Base-by-base conservation (phyloP, 129 eudicot species). In the Flaveria bidentis region DNA sequence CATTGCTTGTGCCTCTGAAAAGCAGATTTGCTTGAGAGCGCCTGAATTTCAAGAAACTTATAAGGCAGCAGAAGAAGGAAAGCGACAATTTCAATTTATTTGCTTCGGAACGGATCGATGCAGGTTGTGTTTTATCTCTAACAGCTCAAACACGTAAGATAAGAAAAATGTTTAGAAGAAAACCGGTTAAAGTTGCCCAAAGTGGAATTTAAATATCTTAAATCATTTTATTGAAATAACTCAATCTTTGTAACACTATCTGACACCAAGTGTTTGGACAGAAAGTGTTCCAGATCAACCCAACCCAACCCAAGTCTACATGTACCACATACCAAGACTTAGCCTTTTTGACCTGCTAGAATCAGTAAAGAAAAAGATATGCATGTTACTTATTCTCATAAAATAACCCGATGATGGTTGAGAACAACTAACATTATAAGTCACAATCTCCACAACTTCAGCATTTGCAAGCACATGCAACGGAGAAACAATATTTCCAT, bases 401-500 rank as follows among this genome's bases (percentile, higher is more conserved):
- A 28, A 73, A 22, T 36, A 53, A 42, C 50, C 3, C 3, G 28
- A 55, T 22, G 17, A 74, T 22, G 52, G 65, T 45, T 56, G 58
- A 86, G 18, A 81, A 20, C 22, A 73, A 80, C 96, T 90, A 67
- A 94, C 98, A 82, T 86, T 74, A 76, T 94, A 91, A 8, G 93
- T 87, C 81, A 94, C 86, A 51, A 94, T 83, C 86, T 94, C 98
- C 46, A 94, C 97, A 73, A 94, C 98, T 85, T 94, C 98, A 4
- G 98, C 98, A 51, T 94, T 94, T 72, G 92, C 93, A 77, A 94
- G 96, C 77, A 87, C 88, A 80, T 91, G 97, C 77, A 79, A 64
- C 23, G 98, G 97, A 76, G 97, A 85, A 77, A 94, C 96, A 30
- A 82, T 88, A 86, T 91, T 94, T 22, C 98, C 97, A 83, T 94